Evolutionary conservation across 768 basidiomycete genomes (phyloP), one percentile per base, ranked within the genome.

Genomic region (Sistotremastrum suecicum): DNA sequence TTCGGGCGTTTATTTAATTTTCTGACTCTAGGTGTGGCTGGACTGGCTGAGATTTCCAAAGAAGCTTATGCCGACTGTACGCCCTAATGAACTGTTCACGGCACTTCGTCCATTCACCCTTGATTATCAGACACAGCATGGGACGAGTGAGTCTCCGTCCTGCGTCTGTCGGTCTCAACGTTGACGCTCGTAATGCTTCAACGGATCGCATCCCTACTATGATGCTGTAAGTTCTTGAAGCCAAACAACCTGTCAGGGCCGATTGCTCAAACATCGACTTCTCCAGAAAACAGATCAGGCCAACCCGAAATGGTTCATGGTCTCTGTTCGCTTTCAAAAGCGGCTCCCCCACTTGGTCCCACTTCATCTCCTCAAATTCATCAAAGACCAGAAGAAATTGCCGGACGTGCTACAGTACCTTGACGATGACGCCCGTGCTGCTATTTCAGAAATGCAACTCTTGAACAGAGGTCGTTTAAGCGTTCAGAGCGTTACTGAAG

Each of bases 271-370:
- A 47, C 43, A 43, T 30, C 10, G n/a, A 34, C 9, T 42, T 29
- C 11, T 7, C 12, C 54, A 88, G 86, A 92, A 92, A 76, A 75
- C 88, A 2, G 70, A 87, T 46, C 54, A 77, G 54, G 68, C 70
- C 3, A 68, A 77, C 7, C 91, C 91, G 1, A 85, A 73, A 57
- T 97, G 91, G 91, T 91, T 71, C 66, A 97, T 97, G 91, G 84
- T 91, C 34, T 80, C 89, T 53, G 64, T 81, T 43, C 73, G 71
- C 33, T 91, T 92, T 59, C 53, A 61, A 10, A 65, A 73, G 5
- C 76, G 83, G 28, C 71, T 83, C 4, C 52, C 60, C 32, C 68
- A 91, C 63, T 89, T 89, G 44, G 72, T 94, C 7, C 80, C 90
- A 3, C 69, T 94, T 7, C 66, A 80, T 5, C 67, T 94, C 0